Evolutionary conservation across 768 basidiomycete genomes (phyloP).

Genomic region (Lactarius hatsudake): DNA sequence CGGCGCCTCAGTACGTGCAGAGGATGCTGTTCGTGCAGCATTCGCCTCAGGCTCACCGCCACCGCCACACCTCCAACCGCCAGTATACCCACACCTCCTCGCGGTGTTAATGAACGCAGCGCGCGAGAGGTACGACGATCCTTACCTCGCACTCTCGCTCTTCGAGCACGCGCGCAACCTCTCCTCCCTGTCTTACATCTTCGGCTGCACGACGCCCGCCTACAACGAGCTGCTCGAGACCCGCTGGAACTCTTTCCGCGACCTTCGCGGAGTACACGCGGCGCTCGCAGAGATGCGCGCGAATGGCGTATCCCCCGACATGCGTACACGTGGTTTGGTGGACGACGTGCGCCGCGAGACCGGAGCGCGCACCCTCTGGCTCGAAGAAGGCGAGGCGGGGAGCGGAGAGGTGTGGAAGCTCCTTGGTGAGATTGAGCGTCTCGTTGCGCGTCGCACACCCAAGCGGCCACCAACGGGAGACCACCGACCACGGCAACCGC

Average conservation of each 20-base stretch:
- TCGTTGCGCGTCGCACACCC: constrained; percentile 31
- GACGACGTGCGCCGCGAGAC: constrained; percentile 64
- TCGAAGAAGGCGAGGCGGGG: constrained; percentile 47
- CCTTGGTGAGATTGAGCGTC: constrained; percentile 50
- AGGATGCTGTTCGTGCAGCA: constrained; percentile 44
- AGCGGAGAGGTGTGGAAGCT: constrained; percentile 51
- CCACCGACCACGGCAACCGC: not conserved
- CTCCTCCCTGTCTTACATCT: constrained; percentile 79
- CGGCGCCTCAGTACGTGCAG: constrained; percentile 50
- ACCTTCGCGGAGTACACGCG: constrained; percentile 69
- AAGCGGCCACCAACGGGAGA: not conserved
- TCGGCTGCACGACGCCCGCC: constrained; percentile 82
- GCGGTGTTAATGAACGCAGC: constrained; percentile 75
- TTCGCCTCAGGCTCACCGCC: constrained; percentile 31
- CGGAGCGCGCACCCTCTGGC: constrained; percentile 51
- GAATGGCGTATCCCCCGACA: constrained; percentile 70
- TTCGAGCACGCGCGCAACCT: constrained; percentile 77
- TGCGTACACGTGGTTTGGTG: constrained; percentile 54
- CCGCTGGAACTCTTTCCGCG: constrained; percentile 82
- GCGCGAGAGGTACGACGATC: constrained; percentile 74
- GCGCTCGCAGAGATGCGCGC: constrained; percentile 79
- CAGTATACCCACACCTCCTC: constrained; percentile 72
- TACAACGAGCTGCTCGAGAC: constrained; percentile 88
- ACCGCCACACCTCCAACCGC: constrained; percentile 44
- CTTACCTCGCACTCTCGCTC: constrained; percentile 75